Base-by-base conservation (phyloP, 1,284 basidiomycete genomes). In the Xerocomus amazonicus region DNA sequence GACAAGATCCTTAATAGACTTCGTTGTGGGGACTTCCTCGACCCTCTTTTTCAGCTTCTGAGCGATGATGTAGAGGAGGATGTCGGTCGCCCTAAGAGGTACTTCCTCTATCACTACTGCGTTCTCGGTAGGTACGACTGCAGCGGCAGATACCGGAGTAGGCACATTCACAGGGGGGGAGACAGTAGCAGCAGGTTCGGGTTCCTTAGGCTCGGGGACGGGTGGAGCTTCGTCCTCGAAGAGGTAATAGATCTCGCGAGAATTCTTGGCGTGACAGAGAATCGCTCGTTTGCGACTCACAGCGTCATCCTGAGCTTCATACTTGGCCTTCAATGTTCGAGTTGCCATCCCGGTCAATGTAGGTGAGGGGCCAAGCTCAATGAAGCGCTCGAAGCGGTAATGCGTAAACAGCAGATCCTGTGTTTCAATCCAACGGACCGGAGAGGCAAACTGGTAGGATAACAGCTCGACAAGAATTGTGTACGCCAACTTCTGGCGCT, bases 391-490 rank as follows among this genome's bases (percentile, higher is more conserved):
- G 62, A 97, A 97, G 54, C 81, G 77, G 77, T 85, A 97, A n/a
- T 84, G 73, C 6, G 76, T 82, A 76, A 99, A 99, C 53, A 99
- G 80, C 41, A 92, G 81, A 63, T 99, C 96, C 67, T 98, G 96
- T 0, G 96, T 99, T 74, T 98, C 91, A 64, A 99, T 99, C 96
- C 96, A 98, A 50, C 94, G 87, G 26, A 99, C 95, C 10, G 94
- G 93, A 3, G 93, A 95, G 0, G 90, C 90, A 61, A 95, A 95
- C 68, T 99, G 96, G 68, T 98, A 98, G 13, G 96, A 93, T 39
- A 99, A 80, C 48, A 98, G 83, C 70, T 98, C 96, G 59, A 97
- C 93, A 53, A 99, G 84, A 60, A 97, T 94, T 60, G 87, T 89
- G 68, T 97, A 97, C 0, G 95, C 93, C 39, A 99, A 81, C 62